Evolutionary conservation across 2,329 filamentous ascomycete genomes (phyloP).

Genomic region (Sporothrix luriei): DNA sequence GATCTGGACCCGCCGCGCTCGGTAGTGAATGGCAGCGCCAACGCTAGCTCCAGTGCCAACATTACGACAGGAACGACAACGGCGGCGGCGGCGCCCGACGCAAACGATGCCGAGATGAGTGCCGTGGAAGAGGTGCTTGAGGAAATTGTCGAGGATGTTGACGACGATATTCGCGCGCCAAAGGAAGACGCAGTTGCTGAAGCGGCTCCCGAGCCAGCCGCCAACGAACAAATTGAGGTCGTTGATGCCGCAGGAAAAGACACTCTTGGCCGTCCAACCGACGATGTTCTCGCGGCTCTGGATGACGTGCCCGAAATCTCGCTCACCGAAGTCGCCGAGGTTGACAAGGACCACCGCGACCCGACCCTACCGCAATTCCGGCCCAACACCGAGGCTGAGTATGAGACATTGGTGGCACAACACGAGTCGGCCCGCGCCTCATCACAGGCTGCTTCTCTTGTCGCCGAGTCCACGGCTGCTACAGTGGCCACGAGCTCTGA

Average conservation of each 20-base stretch:
- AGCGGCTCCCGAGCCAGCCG: not conserved
- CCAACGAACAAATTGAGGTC: not conserved
- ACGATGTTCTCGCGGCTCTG: not conserved
- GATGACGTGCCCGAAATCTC: slow-evolving; percentile 23
- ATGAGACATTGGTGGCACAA: not conserved
- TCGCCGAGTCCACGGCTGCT: slow-evolving; percentile 26
- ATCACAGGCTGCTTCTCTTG: slow-evolving; percentile 26
- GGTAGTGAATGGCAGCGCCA: not conserved
- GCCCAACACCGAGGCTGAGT: slow-evolving; percentile 52
- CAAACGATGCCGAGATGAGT: slow-evolving; percentile 5
- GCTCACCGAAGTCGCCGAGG: slow-evolving; percentile 30
- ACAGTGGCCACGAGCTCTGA: slow-evolving; percentile 32
- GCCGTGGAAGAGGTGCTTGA: slow-evolving; percentile 20
- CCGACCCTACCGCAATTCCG: slow-evolving; percentile 70
- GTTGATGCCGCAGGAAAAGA: not conserved
- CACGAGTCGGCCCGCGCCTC: not conserved
- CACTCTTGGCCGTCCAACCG: not conserved
- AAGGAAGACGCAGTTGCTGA: not conserved
- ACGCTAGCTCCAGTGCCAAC: not conserved
- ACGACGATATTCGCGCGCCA: not conserved
- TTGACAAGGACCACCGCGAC: slow-evolving; percentile 47
- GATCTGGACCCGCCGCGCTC: not conserved
- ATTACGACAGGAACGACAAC: not conserved
- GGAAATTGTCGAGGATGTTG: not conserved
- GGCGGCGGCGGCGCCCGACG: not conserved